phyloP scores from a whole-genome alignment of 768 basidiomycete genomes.

The Boletus subparvulus region DNA sequence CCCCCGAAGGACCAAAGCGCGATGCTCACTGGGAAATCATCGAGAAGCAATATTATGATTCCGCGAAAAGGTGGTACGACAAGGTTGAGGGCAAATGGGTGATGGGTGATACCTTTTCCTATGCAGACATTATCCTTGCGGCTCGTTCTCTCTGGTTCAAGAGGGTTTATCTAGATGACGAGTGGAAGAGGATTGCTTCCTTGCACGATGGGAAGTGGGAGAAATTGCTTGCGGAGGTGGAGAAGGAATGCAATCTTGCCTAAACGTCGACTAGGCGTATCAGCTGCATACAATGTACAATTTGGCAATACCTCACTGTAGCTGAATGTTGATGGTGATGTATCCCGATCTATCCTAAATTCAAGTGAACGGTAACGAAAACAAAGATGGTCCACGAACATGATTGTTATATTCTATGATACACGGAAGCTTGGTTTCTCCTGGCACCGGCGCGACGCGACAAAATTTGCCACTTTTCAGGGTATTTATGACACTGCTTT shows the following conservation, averaged over 20 bases:
- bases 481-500: slow-evolving; percentile 97
- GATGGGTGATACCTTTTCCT: slow-evolving; percentile 32
- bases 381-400: neutral
- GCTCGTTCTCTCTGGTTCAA: slow-evolving; percentile 14
- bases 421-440: slow-evolving; percentile 75
- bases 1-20: slow-evolving; percentile 35
- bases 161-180: slow-evolving; percentile 20
- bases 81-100: slow-evolving; percentile 27
- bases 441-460: slow-evolving; percentile 92
- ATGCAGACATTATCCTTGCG: slow-evolving; percentile 33
- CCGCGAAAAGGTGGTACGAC: slow-evolving; percentile 22
- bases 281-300: neutral
- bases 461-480: slow-evolving; percentile 98
- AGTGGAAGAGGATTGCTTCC: slow-evolving; percentile 26
- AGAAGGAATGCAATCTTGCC: slow-evolving; percentile 25
- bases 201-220: slow-evolving; percentile 30
- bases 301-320: neutral
- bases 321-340: neutral
- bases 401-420: neutral
- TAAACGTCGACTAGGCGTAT: neutral
- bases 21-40: slow-evolving; percentile 28
- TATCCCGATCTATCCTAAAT: too few species aligned
- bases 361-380: too few species aligned
- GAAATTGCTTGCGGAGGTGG: slow-evolving; percentile 22
- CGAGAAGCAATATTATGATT: slow-evolving; percentile 12